A percentile compares a stretch with the other conserved stretches of the same genome.
phyloP scores from a whole-genome alignment of 2,329 filamentous ascomycete genomes.

The Xylaria arbuscula region DNA sequence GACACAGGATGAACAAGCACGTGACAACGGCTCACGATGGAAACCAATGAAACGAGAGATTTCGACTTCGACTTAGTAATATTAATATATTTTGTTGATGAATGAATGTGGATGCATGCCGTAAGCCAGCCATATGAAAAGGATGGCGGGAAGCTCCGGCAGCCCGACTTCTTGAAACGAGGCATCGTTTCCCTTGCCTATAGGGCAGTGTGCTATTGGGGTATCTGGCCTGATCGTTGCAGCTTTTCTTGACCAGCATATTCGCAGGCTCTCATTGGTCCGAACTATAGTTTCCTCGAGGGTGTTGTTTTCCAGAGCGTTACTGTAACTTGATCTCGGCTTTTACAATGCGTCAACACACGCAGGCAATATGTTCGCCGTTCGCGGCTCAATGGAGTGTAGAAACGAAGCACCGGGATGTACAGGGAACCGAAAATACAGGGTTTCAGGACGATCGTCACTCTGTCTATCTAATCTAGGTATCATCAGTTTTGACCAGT shows the following conservation, averaged over 20 bases:
- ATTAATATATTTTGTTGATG: background rate
- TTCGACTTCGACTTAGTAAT: background rate
- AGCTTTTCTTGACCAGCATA: constrained; percentile 3
- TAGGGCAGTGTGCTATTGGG: constrained; percentile 7
- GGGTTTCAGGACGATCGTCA: constrained; percentile 15
- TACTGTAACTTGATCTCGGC: constrained; percentile 11
- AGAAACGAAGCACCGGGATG: background rate
- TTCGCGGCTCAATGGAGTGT: background rate
- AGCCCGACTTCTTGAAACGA: constrained; percentile 17
- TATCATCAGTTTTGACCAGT: background rate
- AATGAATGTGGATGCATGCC: constrained; percentile 1
- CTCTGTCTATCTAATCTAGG: constrained; percentile 7
- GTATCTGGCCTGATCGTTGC: constrained; percentile 18
- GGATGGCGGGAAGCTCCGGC: constrained; percentile 6
- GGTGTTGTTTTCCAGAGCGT: background rate
- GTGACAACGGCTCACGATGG: constrained; percentile 19
- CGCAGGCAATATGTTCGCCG: constrained; percentile 1
- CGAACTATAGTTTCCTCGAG: background rate
- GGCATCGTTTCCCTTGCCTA: constrained; percentile 23
- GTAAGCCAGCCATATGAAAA: constrained; percentile 7
- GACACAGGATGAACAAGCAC: constrained; percentile 19
- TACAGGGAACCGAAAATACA: constrained; percentile 5
- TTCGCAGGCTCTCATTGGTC: constrained; percentile 8
- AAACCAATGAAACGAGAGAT: background rate
- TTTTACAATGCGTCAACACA: background rate